These are phyloP conservation scores for Closterium sp. DNA, from an alignment of 139 green algal genomes.

Conservation along the genomic window DNA sequence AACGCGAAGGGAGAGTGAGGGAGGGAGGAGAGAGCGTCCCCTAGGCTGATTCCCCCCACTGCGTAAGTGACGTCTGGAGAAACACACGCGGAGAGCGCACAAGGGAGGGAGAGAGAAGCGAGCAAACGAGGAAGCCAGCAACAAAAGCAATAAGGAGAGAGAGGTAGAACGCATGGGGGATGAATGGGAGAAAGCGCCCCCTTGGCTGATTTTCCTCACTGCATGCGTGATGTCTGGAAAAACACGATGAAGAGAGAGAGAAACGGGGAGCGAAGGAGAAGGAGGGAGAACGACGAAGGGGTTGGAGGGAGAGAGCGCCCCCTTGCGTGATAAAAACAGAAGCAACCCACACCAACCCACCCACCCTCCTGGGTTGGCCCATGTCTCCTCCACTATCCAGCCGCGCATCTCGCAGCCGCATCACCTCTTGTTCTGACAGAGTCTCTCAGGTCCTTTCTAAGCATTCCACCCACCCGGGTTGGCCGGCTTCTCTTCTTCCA, in stretches of 20 bases:
- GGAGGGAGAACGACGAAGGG: background rate
- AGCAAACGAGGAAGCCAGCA: background rate
- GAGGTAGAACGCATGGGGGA: background rate
- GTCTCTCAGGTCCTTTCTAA: too few species aligned
- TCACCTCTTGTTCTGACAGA: too few species aligned
- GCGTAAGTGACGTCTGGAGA: too few species aligned
- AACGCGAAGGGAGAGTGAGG: too few species aligned
- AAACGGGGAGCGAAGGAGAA: background rate
- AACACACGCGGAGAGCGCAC: too few species aligned
- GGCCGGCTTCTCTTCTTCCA: background rate
- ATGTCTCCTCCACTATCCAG: too few species aligned
- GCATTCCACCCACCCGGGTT: too few species aligned
- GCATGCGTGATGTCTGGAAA: too few species aligned
- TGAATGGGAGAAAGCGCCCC: background rate
- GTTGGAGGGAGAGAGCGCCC: background rate
- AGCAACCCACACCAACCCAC: too few species aligned
- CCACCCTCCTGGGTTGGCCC: too few species aligned
- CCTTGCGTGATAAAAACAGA: background rate
- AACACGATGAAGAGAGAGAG: background rate
- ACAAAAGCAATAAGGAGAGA: background rate
- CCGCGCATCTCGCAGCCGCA: background rate
- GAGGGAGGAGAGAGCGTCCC: constrained; percentile 33
- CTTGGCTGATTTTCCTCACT: too few species aligned
- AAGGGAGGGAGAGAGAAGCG: background rate
- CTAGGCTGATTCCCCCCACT: constrained; percentile 41